Evolutionary conservation across 2,329 filamentous ascomycete species (phyloP).

Genomic region (Aspergillus pseudoglaucus): DNA sequence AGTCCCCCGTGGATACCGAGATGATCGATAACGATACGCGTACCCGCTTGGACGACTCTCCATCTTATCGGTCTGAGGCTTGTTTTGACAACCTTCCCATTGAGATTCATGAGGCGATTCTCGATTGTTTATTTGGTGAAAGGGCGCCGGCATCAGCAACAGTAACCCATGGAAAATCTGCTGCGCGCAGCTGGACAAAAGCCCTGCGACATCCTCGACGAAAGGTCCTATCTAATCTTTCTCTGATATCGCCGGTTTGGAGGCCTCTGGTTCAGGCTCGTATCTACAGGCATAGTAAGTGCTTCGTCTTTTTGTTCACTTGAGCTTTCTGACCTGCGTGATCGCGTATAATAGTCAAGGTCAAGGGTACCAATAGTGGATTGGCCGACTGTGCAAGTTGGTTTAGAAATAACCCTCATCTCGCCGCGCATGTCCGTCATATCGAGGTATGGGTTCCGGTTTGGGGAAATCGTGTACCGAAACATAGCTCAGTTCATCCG

Average conservation of each 20-base stretch:
- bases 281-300: conserved; percentile 60
- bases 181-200: conserved; percentile 56
- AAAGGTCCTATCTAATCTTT: conserved; percentile 60
- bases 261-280: conserved; percentile 62
- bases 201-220: conserved; percentile 61
- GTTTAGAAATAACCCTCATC: conserved; percentile 53
- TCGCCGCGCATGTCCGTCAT: conserved; percentile 61
- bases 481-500: conserved; percentile 38
- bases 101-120: conserved; percentile 65
- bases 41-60: conserved; percentile 7
- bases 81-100: conserved; percentile 49
- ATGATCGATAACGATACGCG: conserved; percentile 23
- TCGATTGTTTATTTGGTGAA: conserved; percentile 66
- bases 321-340: not conserved
- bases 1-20: conserved; percentile 16
- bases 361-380: conserved; percentile 63
- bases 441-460: conserved; percentile 74
- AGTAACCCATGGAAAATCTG: conserved; percentile 48
- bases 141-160: conserved; percentile 56
- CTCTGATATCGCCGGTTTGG: conserved; percentile 56
- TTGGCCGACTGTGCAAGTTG: conserved; percentile 55
- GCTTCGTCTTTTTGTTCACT: not conserved
- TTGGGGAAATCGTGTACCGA: conserved; percentile 50
- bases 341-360: conserved; percentile 48
- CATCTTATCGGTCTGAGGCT: conserved; percentile 10